Percentiles rank a stretch among this genome's conserved stretches.
phyloP scores from a whole-genome alignment of 768 basidiomycete genomes.

The Tremella fuciformis region DNA sequence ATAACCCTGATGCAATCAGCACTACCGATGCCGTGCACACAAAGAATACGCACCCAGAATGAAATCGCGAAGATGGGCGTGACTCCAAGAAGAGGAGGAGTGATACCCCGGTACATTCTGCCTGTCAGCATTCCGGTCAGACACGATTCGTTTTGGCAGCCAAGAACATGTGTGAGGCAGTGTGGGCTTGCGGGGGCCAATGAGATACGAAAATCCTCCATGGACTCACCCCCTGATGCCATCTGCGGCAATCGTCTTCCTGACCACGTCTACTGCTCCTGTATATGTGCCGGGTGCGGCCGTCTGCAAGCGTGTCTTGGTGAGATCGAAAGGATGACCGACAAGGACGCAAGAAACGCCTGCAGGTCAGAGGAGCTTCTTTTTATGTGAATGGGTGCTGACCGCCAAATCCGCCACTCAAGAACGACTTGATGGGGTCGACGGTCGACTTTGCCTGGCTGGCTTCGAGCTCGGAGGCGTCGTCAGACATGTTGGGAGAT shows the following conservation, averaged over 20 bases:
- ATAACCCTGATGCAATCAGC: constrained; percentile 67
- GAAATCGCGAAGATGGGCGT: constrained; percentile 98
- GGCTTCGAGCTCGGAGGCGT: constrained; percentile 31
- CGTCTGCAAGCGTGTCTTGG: constrained; percentile 74
- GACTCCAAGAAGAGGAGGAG: constrained; percentile 87
- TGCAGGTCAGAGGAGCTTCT: background rate
- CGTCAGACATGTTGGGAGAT: constrained; percentile 31
- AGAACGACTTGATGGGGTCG: constrained; percentile 69
- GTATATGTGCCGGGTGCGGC: constrained; percentile 82
- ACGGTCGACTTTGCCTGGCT: constrained; percentile 39
- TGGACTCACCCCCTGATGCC: constrained; percentile 72
- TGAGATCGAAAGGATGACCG: constrained; percentile 98
- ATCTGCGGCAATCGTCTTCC: constrained; percentile 84
- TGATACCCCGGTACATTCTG: constrained; percentile 60
- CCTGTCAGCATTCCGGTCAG: no score
- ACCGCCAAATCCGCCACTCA: constrained; percentile 92
- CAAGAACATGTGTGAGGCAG: no score
- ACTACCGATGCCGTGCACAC: background rate
- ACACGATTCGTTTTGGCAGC: no score
- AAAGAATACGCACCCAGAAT: constrained; percentile 74
- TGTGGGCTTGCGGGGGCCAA: no score
- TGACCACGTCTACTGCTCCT: constrained; percentile 89
- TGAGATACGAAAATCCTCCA: background rate
- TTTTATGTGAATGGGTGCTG: constrained; percentile 15
- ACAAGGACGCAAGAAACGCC: constrained; percentile 32